Conservation (phyloP, 768 basidiomycete genomes). For the Harrya chromipes region DNA sequence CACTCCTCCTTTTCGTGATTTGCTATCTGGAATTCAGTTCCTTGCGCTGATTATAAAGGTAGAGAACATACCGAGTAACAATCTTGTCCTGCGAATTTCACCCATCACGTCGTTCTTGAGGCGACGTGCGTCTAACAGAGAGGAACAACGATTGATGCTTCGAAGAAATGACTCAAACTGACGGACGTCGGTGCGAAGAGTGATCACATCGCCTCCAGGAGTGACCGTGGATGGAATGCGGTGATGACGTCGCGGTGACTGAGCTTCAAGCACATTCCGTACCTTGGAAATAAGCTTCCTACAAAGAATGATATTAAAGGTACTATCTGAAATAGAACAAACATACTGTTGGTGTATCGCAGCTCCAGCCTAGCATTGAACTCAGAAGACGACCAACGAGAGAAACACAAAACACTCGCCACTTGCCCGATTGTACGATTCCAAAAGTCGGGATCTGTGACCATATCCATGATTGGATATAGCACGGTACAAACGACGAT, state of each 20-base stretch:
- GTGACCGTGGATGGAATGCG: conserved; percentile 40
- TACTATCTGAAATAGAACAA: conserved; percentile 3
- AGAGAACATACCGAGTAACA: conserved; percentile 56
- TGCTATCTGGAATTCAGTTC: conserved; percentile 39
- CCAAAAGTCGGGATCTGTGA: conserved; percentile 97
- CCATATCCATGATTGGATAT: conserved; percentile 87
- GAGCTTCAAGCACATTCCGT: conserved; percentile 78
- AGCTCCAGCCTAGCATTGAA: conserved; percentile 50
- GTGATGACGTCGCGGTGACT: conserved; percentile 56
- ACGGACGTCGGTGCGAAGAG: conserved; percentile 72
- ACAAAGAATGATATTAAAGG: conserved; percentile 6
- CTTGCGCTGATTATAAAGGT: neutral
- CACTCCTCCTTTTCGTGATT: conserved; percentile 86
- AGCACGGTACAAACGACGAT: conserved; percentile 78
- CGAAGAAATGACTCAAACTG: conserved; percentile 91
- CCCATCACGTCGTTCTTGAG: conserved; percentile 89
- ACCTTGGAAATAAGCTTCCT: conserved; percentile 88
- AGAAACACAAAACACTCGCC: conserved; percentile 47
- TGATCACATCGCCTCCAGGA: conserved; percentile 65
- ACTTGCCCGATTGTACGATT: conserved; percentile 89
- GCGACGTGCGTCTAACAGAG: conserved; percentile 83
- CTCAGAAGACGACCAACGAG: conserved; percentile 9
- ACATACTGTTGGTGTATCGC: conserved; percentile 65
- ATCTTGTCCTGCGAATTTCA: conserved; percentile 82
- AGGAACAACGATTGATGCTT: conserved; percentile 78